Evolutionary conservation across 2,329 filamentous ascomycete genomes (phyloP), one percentile per base, ranked within the genome.

Genomic region (Massarina eburnea): DNA sequence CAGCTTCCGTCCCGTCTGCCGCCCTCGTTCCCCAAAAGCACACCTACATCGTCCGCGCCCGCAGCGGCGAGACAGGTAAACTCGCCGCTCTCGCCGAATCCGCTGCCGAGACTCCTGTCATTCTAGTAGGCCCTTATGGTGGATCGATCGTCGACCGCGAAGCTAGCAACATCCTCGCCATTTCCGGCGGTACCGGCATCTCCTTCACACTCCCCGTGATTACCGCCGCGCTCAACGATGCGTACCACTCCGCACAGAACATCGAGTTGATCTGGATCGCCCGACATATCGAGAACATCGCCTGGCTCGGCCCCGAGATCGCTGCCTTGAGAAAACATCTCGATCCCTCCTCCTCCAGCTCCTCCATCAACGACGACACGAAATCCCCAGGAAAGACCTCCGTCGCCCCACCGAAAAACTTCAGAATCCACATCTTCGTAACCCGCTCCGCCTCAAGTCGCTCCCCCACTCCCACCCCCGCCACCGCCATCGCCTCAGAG

Each of bases 111-210:
- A 54, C 42, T 17, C 48, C 41, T 24, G 46, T 67, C 18, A 49
- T 67, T n/a, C 30, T 66, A 9, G 52, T 48, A 14, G 62, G 62
- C 0, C 58, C 62, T 4, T 64, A 66, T 40, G 62, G 62, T 29
- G 44, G 44, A 3, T 42, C 46, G 4, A 51, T 54, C 9, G 36
- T 57, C 8, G 41, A 51, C 33, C 24, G 45, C 32, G 40, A 48
- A 14, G 47, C 38, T 6, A 45, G 48, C 3, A 66, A 67, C 37
- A 35, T 64, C 18, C 52, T 67, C n/a, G 49, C 50, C 36, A 57
- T 67, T 12, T 55, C 62, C 6, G 63, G 63, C 21, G 63, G 63
- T 8, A 67, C 63, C 3, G 63, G 62, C 14, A 54, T 67, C 24
- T 54, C 62, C 3, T 67, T 58, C 43, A 46, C 52, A 9, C 58